Evolutionary conservation across 306 rosid species (phyloP), one percentile per base, ranked within the genome.

Genomic region (Casuarina glauca): DNA sequence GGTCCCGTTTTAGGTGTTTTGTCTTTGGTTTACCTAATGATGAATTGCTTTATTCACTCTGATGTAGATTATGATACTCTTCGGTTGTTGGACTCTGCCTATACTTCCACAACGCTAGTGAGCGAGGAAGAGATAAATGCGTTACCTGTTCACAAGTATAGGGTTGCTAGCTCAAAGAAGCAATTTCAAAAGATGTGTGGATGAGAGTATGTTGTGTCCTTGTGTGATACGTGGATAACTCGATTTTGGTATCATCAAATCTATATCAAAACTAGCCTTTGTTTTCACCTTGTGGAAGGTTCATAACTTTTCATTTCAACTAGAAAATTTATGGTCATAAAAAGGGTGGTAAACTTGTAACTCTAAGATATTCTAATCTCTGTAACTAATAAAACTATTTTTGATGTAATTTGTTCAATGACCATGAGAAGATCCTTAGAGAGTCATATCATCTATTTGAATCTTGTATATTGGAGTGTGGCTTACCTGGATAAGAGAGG

Each of bases 91-190:
- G 86, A 78, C 73, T 46, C 79, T 41, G 76, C 84, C 51, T 78
- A 78, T 82, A 78, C 84, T 55, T 76, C 90, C 69, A 74, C 72
- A 71, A 81, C 83, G 70, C 81, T 87, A 62, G 84, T 86, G 91
- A 79, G 84, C 3, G 91, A 87, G 72, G 93, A 84, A 81, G 90
- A 87, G 80, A 90, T 86, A 82, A 90, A 84, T 86, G 82, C 85
- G 39, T 82, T 87, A 73, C 91, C 91, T 61, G 79, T 87, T 74
- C 93, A 90, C 88, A 80, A 75, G 58, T 78, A 89, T 58, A 87
- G 81, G 67, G 80, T 78, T 74, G 63, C 80, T 9, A 83, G 74
- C 61, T 75, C 78, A 54, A 54, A 76, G 58, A 87, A 70, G 90
- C 87, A 78, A 87, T 88, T 79, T 81, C 10, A 51, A 9, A 49